phyloP scores from a whole-genome alignment of 768 basidiomycete species.

The Psilocybe sp. region DNA sequence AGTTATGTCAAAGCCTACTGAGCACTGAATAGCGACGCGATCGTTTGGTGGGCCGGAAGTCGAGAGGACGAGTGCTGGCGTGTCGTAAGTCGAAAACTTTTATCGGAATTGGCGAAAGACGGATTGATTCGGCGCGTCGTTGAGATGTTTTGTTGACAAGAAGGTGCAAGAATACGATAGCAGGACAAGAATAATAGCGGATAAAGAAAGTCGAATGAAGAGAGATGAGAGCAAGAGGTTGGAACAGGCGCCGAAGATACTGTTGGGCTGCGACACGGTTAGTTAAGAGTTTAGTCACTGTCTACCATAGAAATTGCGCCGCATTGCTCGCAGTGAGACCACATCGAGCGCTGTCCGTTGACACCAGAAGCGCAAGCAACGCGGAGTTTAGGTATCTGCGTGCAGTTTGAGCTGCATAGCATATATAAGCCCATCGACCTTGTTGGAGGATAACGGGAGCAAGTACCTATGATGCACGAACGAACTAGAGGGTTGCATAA shows the following conservation, averaged over 20 bases:
- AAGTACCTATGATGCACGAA: conserved; percentile 74
- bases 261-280: conserved; percentile 14
- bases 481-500: conserved; percentile 61
- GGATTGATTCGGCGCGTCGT: conserved; percentile 7
- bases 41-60: neutral
- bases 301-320: conserved; percentile 89
- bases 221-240: conserved; percentile 7
- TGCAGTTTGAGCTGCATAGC: conserved; percentile 54
- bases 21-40: too few relatives aligned
- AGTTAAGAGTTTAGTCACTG: conserved; percentile 45
- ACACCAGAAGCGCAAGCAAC: conserved; percentile 71
- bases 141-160: conserved; percentile 11
- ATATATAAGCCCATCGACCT: conserved; percentile 3
- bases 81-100: neutral
- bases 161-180: conserved; percentile 11
- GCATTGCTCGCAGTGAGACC: conserved; percentile 86
- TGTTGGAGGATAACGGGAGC: conserved; percentile 5
- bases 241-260: conserved; percentile 3
- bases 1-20: too few relatives aligned
- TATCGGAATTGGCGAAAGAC: neutral
- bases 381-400: conserved; percentile 80
- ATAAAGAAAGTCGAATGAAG: conserved; percentile 11
- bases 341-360: conserved; percentile 77
- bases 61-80: conserved; percentile 1
- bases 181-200: conserved; percentile 20